Percentiles rank a stretch among this genome's conserved stretches.
Evolutionary conservation across 805 yeast genomes (phyloP).

Genomic region (Torulaspora franciscae): DNA sequence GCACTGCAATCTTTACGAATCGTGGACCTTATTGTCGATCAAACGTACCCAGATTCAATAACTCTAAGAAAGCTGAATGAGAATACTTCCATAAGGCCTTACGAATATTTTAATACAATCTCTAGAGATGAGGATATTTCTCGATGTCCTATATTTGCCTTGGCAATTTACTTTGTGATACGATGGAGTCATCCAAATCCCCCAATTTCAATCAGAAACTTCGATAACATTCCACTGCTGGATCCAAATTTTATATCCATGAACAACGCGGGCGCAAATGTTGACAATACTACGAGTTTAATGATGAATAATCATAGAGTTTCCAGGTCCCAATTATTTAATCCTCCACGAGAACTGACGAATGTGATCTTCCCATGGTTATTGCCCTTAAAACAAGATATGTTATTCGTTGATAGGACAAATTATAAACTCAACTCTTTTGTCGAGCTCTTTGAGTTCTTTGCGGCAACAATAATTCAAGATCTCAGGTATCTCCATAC

Average conservation of each 20-base stretch:
- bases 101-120: conserved; percentile 34
- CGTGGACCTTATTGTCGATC: conserved; percentile 34
- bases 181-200: conserved; percentile 30
- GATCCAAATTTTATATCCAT: conserved; percentile 21
- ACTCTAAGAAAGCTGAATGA: conserved; percentile 35
- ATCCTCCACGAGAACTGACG: conserved; percentile 25
- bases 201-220: conserved; percentile 25
- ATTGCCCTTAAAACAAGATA: conserved; percentile 26
- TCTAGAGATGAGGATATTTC: conserved; percentile 32
- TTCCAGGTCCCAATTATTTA: conserved; percentile 20
- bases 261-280: conserved; percentile 7
- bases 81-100: conserved; percentile 22
- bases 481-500: conserved; percentile 30
- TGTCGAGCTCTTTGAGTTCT: conserved; percentile 33
- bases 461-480: conserved; percentile 30
- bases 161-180: conserved; percentile 33
- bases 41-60: conserved; percentile 34
- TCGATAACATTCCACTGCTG: conserved; percentile 21
- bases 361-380: conserved; percentile 34
- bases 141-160: conserved; percentile 33
- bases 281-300: conserved; percentile 4
- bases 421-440: conserved; percentile 33
- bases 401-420: conserved; percentile 28
- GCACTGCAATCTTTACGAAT: conserved; percentile 21
- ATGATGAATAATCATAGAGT: conserved; percentile 8